Percentiles rank a stretch among this genome's conserved stretches.
phyloP scores from a whole-genome alignment of 768 basidiomycete genomes.

The Udeniomyces megalosporus region DNA sequence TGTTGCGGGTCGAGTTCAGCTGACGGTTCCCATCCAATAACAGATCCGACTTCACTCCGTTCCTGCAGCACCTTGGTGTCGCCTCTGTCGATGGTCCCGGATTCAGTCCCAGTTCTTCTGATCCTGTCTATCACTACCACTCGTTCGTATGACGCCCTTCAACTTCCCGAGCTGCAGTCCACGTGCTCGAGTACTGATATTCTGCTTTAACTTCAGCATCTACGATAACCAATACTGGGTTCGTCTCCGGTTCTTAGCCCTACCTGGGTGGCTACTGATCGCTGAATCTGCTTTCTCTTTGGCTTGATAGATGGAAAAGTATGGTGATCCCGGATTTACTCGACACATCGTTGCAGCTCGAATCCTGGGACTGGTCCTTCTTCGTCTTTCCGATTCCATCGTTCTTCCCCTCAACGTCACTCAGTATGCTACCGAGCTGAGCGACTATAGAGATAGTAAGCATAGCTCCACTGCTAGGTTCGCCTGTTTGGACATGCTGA shows the following conservation, averaged over 20 bases:
- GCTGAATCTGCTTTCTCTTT: not conserved
- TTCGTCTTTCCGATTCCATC: conserved; percentile 42
- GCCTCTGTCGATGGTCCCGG: conserved; percentile 28
- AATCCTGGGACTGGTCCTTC: conserved; percentile 9
- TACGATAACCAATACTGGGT: conserved; percentile 16
- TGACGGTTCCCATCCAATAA: no score
- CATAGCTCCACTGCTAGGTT: no score
- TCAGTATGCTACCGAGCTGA: conserved; percentile 46
- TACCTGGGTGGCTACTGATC: no score
- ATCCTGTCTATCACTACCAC: conserved; percentile 49
- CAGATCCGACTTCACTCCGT: conserved; percentile 77
- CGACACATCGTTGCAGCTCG: conserved; percentile 35
- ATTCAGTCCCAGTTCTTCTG: conserved; percentile 26
- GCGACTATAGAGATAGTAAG: conserved; percentile 41
- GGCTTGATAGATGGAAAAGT: conserved; percentile 44
- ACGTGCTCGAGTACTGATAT: no score
- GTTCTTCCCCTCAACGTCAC: conserved; percentile 54
- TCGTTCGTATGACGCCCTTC: no score
- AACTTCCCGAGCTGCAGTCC: no score
- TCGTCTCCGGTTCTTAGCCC: no score
- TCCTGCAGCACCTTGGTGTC: conserved; percentile 63
- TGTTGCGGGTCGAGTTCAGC: no score
- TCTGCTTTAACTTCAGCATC: no score
- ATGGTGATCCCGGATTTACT: conserved; percentile 59
- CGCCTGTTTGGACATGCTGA: not conserved